phyloP scores from a whole-genome alignment of 768 basidiomycete genomes.

The Mycena alexandri region DNA sequence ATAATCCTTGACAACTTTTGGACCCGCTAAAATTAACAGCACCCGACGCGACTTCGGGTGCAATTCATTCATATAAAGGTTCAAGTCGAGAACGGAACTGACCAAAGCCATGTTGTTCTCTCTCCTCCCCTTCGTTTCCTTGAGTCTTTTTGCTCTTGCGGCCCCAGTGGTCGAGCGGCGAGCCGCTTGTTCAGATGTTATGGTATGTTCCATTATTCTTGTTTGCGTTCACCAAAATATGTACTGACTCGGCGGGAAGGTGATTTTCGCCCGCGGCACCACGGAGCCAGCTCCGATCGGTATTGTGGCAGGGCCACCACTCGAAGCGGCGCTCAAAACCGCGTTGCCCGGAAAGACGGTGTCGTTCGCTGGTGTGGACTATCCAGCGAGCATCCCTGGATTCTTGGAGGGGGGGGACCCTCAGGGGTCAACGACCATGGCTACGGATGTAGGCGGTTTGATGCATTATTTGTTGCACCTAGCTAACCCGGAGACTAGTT shows the following conservation, averaged over 20 bases:
- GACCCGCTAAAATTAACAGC: conserved; percentile 15
- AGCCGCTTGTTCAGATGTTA: conserved; percentile 32
- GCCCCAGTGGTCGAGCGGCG: conserved; percentile 31
- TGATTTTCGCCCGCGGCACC: conserved; percentile 38
- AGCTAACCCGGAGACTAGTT: conserved; percentile 20
- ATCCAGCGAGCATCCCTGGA: conserved; percentile 36
- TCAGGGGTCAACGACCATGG: conserved; percentile 38
- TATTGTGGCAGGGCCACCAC: conserved; percentile 35
- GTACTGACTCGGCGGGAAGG: conserved; percentile 9
- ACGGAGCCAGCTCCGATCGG: conserved; percentile 39
- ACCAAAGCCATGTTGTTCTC: conserved; percentile 26
- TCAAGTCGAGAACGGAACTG: background rate
- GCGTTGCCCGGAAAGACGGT: conserved; percentile 34
- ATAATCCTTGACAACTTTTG: conserved; percentile 4
- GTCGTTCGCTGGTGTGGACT: conserved; percentile 39
- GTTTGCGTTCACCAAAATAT: background rate
- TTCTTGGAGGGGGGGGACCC: conserved; percentile 40
- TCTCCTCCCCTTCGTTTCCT: conserved; percentile 24
- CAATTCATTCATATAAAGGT: conserved; percentile 8
- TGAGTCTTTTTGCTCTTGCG: conserved; percentile 24
- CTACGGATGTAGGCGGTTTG: conserved; percentile 27
- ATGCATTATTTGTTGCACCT: background rate
- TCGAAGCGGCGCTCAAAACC: conserved; percentile 31
- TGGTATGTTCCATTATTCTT: conserved; percentile 4
- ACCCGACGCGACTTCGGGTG: background rate